Base-by-base conservation (phyloP, 2,329 filamentous ascomycete genomes). In the Aquanectria penicillioides region DNA sequence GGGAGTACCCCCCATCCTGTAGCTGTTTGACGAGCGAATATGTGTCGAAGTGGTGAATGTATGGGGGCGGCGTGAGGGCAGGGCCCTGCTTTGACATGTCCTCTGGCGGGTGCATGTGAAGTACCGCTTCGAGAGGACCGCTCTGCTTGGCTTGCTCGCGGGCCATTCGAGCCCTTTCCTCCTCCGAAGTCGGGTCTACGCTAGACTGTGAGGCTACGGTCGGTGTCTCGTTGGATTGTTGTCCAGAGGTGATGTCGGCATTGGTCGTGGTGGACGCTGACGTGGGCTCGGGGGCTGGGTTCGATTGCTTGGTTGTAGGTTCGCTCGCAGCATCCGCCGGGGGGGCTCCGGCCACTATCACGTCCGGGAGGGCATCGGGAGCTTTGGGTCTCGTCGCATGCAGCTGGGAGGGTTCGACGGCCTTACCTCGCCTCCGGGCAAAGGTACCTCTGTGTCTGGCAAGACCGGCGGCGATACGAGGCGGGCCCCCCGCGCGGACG, bases 1-100 rank as follows among this genome's bases (percentile, higher is more conserved):
- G 81, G 2, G 85, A 87, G 76, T 93, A 97, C 0, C 90, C 90
- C 11, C 88, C 88, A 15, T 88, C 84, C 49, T 89, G 84, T 13
- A 99, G 86, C 68, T 92, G 87, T 71, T 90, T 90, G 13, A 98
- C 95, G 5, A 98, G 85, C 12, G 88, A 89, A 76, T 95, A 99
- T 20, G 90, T 97, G 77, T 99, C 94, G 76, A 99, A 99, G 78
- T 98, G 93, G 78, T 99, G 95, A 28, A 97, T 88, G 72, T 97
- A 96, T 1, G 89, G 91, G 7, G 91, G 86, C 1, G 92, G 85
- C 43, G 87, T 83, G 72, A 91, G 85, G 72, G 93, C 88, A 5
- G 89, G 89, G 18, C 86, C 84, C 65, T 84, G 83, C 43, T 79
- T 70, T 38, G 73, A 71, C 11, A 67, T 66, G n/a, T 69, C 69